phyloP scores from a whole-genome alignment of 768 basidiomycete species.

The Leccinum truebloodii region DNA sequence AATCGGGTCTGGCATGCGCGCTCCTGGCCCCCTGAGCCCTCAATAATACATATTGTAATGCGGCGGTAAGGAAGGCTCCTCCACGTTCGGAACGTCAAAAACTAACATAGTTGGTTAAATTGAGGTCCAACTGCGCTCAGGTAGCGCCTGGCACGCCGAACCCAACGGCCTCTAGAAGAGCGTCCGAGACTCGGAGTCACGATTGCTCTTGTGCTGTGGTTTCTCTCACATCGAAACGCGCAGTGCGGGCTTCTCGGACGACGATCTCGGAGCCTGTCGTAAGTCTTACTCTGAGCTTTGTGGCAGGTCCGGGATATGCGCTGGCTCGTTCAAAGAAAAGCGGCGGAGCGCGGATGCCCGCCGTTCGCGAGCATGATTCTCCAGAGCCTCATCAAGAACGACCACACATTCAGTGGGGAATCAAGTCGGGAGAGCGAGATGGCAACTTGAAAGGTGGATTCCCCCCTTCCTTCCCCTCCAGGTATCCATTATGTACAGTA shows the following conservation, averaged over 20 bases:
- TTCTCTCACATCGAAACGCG: slow-evolving; percentile 2
- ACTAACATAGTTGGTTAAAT: background rate
- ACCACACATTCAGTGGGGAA: background rate
- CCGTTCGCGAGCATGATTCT: slow-evolving; percentile 4
- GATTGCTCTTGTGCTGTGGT: background rate
- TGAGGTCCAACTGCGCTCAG: background rate
- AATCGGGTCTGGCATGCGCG: background rate
- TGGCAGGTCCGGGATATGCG: background rate
- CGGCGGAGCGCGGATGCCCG: background rate
- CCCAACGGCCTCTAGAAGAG: slow-evolving; percentile 1
- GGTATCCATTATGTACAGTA: background rate
- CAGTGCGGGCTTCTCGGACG: slow-evolving; percentile 11
- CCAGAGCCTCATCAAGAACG: background rate
- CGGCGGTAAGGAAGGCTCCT: slow-evolving; percentile 1
- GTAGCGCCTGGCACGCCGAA: slow-evolving; percentile 1
- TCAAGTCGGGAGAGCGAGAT: slow-evolving; percentile 14
- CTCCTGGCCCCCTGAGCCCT: background rate
- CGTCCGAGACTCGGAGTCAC: background rate
- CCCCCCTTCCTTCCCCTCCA: slow-evolving; percentile 5
- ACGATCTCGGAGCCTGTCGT: slow-evolving; percentile 2
- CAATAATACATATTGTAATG: background rate
- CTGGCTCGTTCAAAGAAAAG: background rate
- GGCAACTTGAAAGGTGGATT: background rate
- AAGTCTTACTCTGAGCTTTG: slow-evolving; percentile 1
- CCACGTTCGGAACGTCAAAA: too few species aligned